These are phyloP conservation scores for Isoetes taiwanensis DNA, from an alignment of 75 land plant genomes.

Conservation along the genomic window DNA sequence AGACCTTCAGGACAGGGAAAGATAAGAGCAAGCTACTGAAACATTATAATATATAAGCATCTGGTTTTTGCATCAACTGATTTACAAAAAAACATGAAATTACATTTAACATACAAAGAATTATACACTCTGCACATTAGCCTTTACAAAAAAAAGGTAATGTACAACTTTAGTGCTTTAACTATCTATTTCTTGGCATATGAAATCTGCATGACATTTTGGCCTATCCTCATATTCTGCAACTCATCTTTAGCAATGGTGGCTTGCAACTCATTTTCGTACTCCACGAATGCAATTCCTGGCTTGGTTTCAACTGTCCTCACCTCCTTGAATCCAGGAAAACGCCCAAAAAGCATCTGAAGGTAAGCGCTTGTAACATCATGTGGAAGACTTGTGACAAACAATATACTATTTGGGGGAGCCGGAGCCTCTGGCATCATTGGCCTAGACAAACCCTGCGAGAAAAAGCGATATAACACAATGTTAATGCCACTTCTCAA, in stretches of 20 bases:
- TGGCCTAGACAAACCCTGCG: conserved; percentile 49
- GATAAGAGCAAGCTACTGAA: too few relatives aligned
- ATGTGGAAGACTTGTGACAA: conserved; percentile 84
- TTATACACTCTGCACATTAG: too few relatives aligned
- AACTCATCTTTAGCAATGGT: conserved; percentile 57
- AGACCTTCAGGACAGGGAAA: too few relatives aligned
- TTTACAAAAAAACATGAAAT: too few relatives aligned
- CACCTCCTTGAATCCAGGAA: conserved; percentile 88
- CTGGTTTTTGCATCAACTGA: too few relatives aligned
- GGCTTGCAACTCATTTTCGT: conserved; percentile 76
- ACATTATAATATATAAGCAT: too few relatives aligned
- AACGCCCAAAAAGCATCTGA: conserved; percentile 69
- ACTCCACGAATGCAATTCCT: conserved; percentile 93
- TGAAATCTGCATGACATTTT: conserved; percentile 63
- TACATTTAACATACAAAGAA: too few relatives aligned
- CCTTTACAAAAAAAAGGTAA: too few relatives aligned
- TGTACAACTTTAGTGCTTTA: too few relatives aligned
- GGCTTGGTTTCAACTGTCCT: conserved; percentile 93
- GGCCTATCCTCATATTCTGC: conserved; percentile 60
- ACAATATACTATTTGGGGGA: conserved; percentile 76
- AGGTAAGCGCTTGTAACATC: conserved; percentile 59
- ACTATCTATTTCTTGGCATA: conserved; percentile 94
- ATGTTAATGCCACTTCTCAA: background rate
- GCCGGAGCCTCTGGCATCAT: conserved; percentile 72
- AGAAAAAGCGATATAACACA: background rate